Base-by-base conservation (phyloP, 1,139 yeast genomes). In the Candida dubliniensis region DNA sequence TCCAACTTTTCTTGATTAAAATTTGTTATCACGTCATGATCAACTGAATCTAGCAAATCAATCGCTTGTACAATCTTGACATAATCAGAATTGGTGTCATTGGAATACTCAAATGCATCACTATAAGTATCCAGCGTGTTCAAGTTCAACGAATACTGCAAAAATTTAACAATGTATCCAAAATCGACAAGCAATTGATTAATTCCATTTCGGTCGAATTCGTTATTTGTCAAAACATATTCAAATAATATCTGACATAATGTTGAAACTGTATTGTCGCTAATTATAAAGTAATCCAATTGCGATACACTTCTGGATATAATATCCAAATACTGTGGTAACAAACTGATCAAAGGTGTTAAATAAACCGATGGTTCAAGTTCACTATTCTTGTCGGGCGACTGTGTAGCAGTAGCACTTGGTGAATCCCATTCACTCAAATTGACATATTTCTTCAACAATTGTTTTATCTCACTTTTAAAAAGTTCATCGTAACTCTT, bases 181-280 rank as follows among this genome's bases (percentile, higher is more conserved):
- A 84, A 66, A 59, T 88, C 96, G 4, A 60, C 52, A 6, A 66
- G 58, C 18, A 89, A 67, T 56, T 85, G 91, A 7, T 55, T 53
- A 1, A 82, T 75, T 0, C 96, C 96, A 1, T 50, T 40, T 11
- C 55, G 50, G 36, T 75, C 76, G 62, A 89, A 89, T 50, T 71
- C 76, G 58, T 85, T 85, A 41, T 82, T 77, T 49, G 84, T 81
- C 39, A 86, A 68, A 40, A 86, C 73, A 44, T 79, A 78, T 50
- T 82, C 85, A 55, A 74, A 69, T 49, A 83, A 62, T 38, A 80
- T 72, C 26, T 64, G 64, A 8, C 82, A 75, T 24, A 86, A 55
- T 1, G 73, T 63, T 7, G 70, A 60, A 0, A 84, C 71, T 2
- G 84, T 62, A 29, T 59, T 59, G 41, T 71, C 67, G 26, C 69